A percentile compares a stretch with the other conserved stretches of the same genome.
Evolutionary conservation across 2,329 filamentous ascomycete genomes (phyloP).

Genomic region (Ophiostoma perfectum): DNA sequence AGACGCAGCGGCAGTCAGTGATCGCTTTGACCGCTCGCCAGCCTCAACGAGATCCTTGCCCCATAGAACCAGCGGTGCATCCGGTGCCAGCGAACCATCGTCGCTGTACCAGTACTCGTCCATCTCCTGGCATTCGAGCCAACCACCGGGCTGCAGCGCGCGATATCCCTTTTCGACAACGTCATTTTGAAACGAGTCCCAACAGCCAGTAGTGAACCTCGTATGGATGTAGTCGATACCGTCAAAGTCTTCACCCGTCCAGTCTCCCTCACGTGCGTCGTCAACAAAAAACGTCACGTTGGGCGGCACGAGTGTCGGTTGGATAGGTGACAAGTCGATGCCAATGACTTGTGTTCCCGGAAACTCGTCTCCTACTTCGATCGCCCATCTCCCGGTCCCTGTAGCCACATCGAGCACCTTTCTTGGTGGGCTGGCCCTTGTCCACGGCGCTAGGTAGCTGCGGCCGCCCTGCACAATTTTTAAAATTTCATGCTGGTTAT

Average conservation of each 20-base stretch:
- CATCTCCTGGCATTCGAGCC: conserved; percentile 51
- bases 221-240: conserved; percentile 53
- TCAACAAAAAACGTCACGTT: conserved; percentile 73
- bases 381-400: conserved; percentile 59
- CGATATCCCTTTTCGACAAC: conserved; percentile 49
- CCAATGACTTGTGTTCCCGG: conserved; percentile 55
- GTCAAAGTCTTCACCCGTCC: conserved; percentile 41
- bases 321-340: conserved; percentile 63
- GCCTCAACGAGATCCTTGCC: conserved; percentile 26
- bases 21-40: conserved; percentile 25
- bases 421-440: conserved; percentile 28
- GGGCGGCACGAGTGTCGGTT: conserved; percentile 59
- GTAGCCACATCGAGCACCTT: conserved; percentile 41
- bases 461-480: conserved; percentile 32
- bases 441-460: conserved; percentile 33
- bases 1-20: conserved; percentile 24
- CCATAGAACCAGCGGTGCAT: conserved; percentile 27
- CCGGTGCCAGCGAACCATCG: conserved; percentile 28
- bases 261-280: conserved; percentile 48
- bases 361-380: conserved; percentile 60
- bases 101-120: conserved; percentile 29
- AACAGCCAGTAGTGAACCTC: conserved; percentile 46
- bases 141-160: conserved; percentile 48
- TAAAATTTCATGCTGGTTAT: conserved; percentile 33
- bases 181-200: conserved; percentile 43